Conservation (phyloP, 140 eudicot genomes). For the Cichorium intybus region DNA sequence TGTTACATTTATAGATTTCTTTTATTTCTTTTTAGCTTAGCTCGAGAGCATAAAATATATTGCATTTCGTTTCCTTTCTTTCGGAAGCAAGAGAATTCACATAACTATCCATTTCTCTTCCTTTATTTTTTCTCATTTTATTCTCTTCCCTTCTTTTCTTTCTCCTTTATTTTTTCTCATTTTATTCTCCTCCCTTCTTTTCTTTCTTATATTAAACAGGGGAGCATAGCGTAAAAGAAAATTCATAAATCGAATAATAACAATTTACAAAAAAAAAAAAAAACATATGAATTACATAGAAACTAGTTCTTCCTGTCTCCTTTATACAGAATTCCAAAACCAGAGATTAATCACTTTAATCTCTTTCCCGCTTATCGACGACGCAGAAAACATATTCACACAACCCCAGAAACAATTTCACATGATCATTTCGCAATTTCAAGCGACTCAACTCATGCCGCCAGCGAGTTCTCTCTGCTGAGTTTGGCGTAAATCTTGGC, state of each 20-base stretch:
- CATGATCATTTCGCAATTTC: constrained; percentile 36
- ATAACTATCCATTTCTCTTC: too few species aligned
- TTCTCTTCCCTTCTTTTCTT: too few species aligned
- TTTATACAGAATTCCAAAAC: constrained; percentile 31
- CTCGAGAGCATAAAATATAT: too few species aligned
- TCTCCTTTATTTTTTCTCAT: too few species aligned
- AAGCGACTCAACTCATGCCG: constrained; percentile 36
- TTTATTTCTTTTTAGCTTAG: too few species aligned
- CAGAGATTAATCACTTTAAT: constrained; percentile 21
- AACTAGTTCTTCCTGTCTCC: constrained; percentile 23
- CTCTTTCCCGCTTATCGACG: not conserved
- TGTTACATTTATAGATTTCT: too few species aligned
- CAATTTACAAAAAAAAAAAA: constrained; percentile 5
- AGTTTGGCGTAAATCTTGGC: constrained; percentile 70
- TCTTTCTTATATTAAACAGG: too few species aligned
- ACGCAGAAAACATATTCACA: constrained; percentile 11
- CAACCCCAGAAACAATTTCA: not conserved
- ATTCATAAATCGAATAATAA: constrained; percentile 2
- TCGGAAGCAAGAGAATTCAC: too few species aligned
- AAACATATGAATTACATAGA: constrained; percentile 21
- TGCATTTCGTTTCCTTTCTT: too few species aligned
- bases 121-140: too few species aligned
- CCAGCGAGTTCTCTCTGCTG: constrained; percentile 69
- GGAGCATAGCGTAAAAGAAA: too few species aligned
- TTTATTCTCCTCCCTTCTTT: too few species aligned